A percentile compares a stretch with the other conserved stretches of the same genome.
Conservation (phyloP, 768 basidiomycete genomes). For the Pleurotus giganteus region DNA sequence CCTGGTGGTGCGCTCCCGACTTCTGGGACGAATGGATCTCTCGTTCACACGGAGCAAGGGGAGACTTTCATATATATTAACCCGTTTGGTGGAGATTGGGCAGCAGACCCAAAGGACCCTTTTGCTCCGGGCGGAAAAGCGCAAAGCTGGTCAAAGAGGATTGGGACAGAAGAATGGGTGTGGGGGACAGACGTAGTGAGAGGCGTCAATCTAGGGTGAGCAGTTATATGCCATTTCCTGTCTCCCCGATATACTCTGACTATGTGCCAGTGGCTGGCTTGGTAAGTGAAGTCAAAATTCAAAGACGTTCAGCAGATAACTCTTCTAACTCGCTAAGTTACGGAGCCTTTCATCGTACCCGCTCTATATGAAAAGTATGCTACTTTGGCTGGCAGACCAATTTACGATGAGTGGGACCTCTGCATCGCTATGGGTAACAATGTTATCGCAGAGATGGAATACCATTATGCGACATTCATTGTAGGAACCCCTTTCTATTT, state of each 20-base stretch:
- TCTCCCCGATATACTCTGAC: conserved; percentile 13
- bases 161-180: conserved; percentile 69
- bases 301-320: neutral
- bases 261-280: conserved; percentile 40
- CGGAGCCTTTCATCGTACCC: conserved; percentile 78
- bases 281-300: conserved; percentile 26
- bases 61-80: conserved; percentile 78
- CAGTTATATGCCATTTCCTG: conserved; percentile 8
- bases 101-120: conserved; percentile 64
- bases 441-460: conserved; percentile 63
- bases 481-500: conserved; percentile 36
- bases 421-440: conserved; percentile 65
- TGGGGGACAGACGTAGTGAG: conserved; percentile 63
- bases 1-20: conserved; percentile 21
- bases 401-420: conserved; percentile 77
- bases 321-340: conserved; percentile 32
- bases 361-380: conserved; percentile 67
- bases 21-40: conserved; percentile 65
- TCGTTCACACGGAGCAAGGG: conserved; percentile 71
- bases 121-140: conserved; percentile 72
- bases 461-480: conserved; percentile 86
- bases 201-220: conserved; percentile 59
- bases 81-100: conserved; percentile 81
- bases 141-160: conserved; percentile 76
- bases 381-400: conserved; percentile 32